phyloP scores from a whole-genome alignment of 2,329 filamentous ascomycete genomes.

The Aspergillus latus region DNA sequence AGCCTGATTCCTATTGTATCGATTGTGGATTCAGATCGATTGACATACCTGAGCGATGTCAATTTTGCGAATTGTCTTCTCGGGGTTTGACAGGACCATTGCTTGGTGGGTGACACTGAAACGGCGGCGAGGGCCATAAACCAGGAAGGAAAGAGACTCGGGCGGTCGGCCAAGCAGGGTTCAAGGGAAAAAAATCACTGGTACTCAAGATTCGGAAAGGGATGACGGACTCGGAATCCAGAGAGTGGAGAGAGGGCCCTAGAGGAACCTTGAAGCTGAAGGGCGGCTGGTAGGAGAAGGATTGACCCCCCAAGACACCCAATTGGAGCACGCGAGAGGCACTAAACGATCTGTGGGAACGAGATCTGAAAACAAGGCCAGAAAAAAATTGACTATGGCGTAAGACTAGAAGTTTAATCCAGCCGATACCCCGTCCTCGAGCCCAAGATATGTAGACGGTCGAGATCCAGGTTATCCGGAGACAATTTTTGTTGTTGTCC shows the following conservation, averaged over 20 bases:
- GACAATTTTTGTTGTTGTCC: conserved; percentile 15
- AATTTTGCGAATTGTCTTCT: conserved; percentile 43
- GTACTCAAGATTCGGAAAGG: neutral
- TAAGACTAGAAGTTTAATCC: neutral
- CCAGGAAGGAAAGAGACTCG: neutral
- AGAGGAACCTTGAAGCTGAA: conserved; percentile 1
- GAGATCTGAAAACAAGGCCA: neutral
- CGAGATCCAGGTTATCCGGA: neutral
- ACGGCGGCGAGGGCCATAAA: conserved; percentile 19
- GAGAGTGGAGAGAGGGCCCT: neutral
- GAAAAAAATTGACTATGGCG: neutral
- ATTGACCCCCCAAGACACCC: conserved; percentile 7
- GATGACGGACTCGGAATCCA: neutral
- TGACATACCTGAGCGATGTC: conserved; percentile 43
- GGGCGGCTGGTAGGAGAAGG: conserved; percentile 17
- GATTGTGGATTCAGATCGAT: neutral
- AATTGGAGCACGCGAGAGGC: conserved; percentile 18
- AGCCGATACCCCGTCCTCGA: neutral
- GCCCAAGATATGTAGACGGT: neutral
- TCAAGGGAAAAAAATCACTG: neutral
- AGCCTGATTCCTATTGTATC: neutral
- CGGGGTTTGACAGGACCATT: conserved; percentile 37
- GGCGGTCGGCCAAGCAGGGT: neutral
- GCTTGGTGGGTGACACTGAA: conserved; percentile 20
- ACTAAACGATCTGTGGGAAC: conserved; percentile 11